Percentiles rank a stretch among this genome's conserved stretches.
phyloP scores from a whole-genome alignment of 2,329 filamentous ascomycete species.

The Phaeosphaeria sp. region DNA sequence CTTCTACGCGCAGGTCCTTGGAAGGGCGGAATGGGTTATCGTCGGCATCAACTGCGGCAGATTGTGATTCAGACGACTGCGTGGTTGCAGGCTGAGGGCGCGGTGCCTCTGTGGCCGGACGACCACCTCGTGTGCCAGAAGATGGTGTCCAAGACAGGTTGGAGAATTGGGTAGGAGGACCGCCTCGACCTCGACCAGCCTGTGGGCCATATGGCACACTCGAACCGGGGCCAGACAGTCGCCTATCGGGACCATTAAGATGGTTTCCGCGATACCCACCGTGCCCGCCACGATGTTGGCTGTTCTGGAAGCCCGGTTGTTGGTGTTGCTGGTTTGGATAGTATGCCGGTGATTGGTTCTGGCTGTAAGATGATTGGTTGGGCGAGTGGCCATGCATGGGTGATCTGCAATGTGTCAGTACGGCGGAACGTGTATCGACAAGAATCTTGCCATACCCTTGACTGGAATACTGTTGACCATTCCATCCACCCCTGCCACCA shows the following conservation, averaged over 20 bases:
- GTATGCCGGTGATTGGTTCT: constrained; percentile 51
- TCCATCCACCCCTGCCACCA: constrained; percentile 62
- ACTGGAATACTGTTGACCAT: constrained; percentile 52
- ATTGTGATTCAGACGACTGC: constrained; percentile 19
- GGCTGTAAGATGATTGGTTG: constrained; percentile 61
- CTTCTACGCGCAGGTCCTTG: constrained; percentile 71
- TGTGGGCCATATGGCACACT: constrained; percentile 49
- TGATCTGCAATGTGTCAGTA: constrained; percentile 47
- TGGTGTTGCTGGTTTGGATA: constrained; percentile 63
- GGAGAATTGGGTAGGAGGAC: constrained; percentile 61
- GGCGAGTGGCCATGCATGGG: constrained; percentile 65
- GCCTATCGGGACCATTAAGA: constrained; percentile 49
- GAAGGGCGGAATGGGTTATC: constrained; percentile 69
- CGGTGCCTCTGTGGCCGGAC: constrained; percentile 49
- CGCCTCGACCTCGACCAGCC: constrained; percentile 61
- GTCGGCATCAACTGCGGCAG: constrained; percentile 57
- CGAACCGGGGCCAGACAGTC: constrained; percentile 53
- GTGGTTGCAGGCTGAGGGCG: constrained; percentile 30
- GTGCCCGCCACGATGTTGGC: constrained; percentile 60
- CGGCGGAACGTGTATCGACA: not conserved
- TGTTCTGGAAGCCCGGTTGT: constrained; percentile 59
- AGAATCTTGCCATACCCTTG: constrained; percentile 56
- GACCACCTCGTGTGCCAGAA: constrained; percentile 61
- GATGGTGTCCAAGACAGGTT: constrained; percentile 75
- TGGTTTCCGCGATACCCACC: constrained; percentile 66